These are phyloP conservation scores for Cladorrhinum sp. DNA, from an alignment of 2,329 filamentous ascomycete genomes.

Conservation along the genomic window DNA sequence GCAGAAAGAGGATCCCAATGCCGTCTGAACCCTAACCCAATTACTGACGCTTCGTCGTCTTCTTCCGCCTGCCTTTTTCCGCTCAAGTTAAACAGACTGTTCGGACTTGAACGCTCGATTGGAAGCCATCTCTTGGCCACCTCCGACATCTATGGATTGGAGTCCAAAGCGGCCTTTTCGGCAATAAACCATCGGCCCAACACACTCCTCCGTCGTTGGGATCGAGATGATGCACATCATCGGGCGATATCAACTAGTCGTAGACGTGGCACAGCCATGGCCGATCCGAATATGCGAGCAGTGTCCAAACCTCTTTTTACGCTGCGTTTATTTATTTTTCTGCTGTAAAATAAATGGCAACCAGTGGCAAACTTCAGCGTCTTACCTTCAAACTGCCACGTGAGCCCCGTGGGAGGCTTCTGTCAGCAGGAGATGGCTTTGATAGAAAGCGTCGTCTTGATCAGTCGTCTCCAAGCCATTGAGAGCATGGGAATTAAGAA, in stretches of 20 bases:
- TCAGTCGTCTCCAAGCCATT: background rate
- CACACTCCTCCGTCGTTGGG: background rate
- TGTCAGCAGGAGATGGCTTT: background rate
- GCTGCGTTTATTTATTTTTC: background rate
- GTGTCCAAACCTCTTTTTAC: no score
- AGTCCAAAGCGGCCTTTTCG: background rate
- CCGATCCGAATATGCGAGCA: background rate
- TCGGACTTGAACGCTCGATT: no score
- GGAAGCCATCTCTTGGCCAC: no score
- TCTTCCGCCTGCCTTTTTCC: no score
- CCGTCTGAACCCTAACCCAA: no score
- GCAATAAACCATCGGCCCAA: background rate
- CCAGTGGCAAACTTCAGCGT: no score
- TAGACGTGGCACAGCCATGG: background rate
- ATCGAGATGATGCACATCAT: constrained; percentile 8
- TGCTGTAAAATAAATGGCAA: background rate
- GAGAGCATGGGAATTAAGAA: constrained; percentile 18
- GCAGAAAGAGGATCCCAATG: no score
- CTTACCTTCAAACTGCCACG: no score
- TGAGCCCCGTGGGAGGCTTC: no score
- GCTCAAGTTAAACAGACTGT: no score
- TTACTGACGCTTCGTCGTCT: no score
- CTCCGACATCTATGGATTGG: background rate
- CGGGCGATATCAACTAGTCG: background rate
- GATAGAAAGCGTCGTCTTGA: background rate